Evolutionary conservation across 176 grass and related monocot genomes (phyloP), one percentile per base, ranked within the genome.

Genomic region (Oryza meridionalis): DNA sequence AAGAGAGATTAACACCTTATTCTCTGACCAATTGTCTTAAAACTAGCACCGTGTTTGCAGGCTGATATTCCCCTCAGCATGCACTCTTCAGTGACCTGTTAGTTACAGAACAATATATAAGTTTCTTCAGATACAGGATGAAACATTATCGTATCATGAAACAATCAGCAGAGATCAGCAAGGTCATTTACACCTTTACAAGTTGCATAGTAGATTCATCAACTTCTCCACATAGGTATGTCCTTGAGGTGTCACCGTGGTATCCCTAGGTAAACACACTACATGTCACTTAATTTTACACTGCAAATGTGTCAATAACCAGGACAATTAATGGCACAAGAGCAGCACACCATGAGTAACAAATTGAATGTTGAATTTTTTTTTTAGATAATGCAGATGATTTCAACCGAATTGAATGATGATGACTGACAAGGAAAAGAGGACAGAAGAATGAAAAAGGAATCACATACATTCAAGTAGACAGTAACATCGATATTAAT

Each of bases 181-280:
- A 27, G 46, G 17, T 8, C 42, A 76, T 46, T 10, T 24, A 9
- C 21, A 91, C 94, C 86, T 87, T 94, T 25, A 97, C 90, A 75
- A 94, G 93, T 33, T 88, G 96, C 77, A 82, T 85, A 83, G 80
- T 77, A 33, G 80, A 65, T 79, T 92, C 88, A 47, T 98, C 89
- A 16, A 95, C 96, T 78, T 95, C 89, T 85, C 96, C 96, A 64
- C 93, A 90, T 2, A 95, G 75, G 80, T 93, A 93, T 79, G 96
- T 98, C 87, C 87, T 95, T 68, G 96, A 98, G 68, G 96, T 95
- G 84, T 98, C 96, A 55, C 91, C 96, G 43, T 98, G 96, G 44
- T 92, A 98, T 10, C 96, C 96, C 96, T 98, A 85, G 9, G 85
- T 69, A 40, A 88, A 85, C 72, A 53, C 73, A 21, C 19, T 43